phyloP scores from a whole-genome alignment of 2,329 filamentous ascomycete genomes.

The Cladosporium phlei region DNA sequence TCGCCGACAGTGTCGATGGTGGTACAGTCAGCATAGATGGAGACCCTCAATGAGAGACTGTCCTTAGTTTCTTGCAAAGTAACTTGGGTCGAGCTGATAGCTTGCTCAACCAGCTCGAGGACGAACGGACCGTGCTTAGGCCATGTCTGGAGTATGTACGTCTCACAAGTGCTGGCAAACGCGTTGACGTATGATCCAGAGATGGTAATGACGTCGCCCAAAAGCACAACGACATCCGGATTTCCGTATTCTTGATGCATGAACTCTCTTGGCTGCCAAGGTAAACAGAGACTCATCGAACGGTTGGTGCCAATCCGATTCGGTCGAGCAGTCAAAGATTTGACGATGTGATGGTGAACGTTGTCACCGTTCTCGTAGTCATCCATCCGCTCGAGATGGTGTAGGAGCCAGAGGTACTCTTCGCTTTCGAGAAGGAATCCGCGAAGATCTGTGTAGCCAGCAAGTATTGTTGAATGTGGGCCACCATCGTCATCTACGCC shows the following conservation, averaged over 20 bases:
- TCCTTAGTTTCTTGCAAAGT: background rate
- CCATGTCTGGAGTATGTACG: background rate
- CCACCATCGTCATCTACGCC: too few species aligned
- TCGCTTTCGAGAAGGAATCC: background rate
- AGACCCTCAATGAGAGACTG: background rate
- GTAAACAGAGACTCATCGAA: background rate
- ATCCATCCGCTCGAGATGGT: background rate
- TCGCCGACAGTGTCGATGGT: background rate
- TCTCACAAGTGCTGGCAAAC: background rate
- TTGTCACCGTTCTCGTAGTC: background rate
- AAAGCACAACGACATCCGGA: too few species aligned
- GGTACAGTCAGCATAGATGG: too few species aligned
- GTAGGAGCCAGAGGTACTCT: background rate
- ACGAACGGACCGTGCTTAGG: background rate
- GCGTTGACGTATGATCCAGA: background rate
- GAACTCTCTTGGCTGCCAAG: background rate
- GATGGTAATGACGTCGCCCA: background rate
- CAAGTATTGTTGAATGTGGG: background rate
- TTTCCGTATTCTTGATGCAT: background rate
- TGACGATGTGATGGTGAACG: background rate
- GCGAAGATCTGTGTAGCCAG: background rate
- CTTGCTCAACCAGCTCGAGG: background rate
- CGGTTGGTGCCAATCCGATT: background rate
- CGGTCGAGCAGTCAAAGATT: background rate
- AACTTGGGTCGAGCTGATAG: background rate